Evolutionary conservation across 176 grass and related monocot genomes (phyloP).

Genomic region (Poa annua): DNA sequence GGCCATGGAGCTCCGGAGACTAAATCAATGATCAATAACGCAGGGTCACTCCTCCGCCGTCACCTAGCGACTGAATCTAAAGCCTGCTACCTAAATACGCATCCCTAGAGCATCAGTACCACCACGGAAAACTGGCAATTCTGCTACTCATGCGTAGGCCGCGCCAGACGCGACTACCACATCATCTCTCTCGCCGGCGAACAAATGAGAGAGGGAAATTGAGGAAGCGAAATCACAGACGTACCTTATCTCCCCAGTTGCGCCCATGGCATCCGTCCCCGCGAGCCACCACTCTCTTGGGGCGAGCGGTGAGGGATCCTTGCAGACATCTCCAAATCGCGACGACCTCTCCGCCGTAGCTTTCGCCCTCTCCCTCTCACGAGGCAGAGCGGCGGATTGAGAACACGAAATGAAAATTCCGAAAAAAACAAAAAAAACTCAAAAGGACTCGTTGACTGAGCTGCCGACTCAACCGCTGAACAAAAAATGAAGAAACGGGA

Average conservation of each 20-base stretch:
- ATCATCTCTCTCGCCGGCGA: not conserved
- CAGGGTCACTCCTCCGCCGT: not conserved
- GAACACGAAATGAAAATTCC: no score
- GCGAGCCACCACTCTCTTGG: not conserved
- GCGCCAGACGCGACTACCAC: not conserved
- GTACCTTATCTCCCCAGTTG: not conserved
- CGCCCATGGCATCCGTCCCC: no score
- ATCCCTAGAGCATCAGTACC: not conserved
- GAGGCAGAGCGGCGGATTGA: no score
- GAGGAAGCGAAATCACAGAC: not conserved
- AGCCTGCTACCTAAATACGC: not conserved
- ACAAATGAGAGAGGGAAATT: not conserved
- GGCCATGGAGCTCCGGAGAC: not conserved
- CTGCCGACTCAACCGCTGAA: no score
- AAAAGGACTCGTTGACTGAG: no score
- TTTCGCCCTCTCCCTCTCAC: no score
- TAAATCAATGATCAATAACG: not conserved
- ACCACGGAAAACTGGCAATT: not conserved
- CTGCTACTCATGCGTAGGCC: no score
- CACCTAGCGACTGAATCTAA: not conserved
- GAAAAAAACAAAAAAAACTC: no score
- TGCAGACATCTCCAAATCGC: not conserved
- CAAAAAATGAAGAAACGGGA: no score
- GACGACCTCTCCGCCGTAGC: no score
- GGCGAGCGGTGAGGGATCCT: not conserved